Evolutionary conservation across 1,284 basidiomycete genomes (phyloP), one percentile per base, ranked within the genome.

Genomic region (Cutaneotrichosporon dermatis): DNA sequence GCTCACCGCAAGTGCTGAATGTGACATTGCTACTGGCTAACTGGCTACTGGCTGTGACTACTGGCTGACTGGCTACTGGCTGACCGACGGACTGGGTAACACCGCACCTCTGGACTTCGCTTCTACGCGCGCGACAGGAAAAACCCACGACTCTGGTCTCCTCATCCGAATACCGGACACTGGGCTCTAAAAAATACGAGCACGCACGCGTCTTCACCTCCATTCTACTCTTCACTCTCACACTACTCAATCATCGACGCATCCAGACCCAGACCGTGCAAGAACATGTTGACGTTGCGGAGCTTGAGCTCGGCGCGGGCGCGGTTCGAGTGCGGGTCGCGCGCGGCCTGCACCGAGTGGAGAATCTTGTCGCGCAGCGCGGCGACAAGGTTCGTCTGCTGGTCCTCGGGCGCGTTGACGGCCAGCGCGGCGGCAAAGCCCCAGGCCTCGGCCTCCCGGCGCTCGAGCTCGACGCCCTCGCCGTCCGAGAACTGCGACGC

Each of bases 331-430:
- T 65, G 62, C 5, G 71, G 66, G 51, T 72, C 67, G 54, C 76
- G 64, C 16, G 75, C 74, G 6, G 71, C 65, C 66, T 77, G 75
- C 11, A 79, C 76, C 10, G 77, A 75, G 61, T 79, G 75, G 45
- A 77, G 63, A 54, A 79, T 79, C 71, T 97, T 95, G 69, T 97
- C 95, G 60, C 93, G 86, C 49, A 98, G 80, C 49, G 87, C 84
- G 43, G 86, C 85, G 16, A 99, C 93, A 44, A 99, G 83, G 54
- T 86, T 80, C 65, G 91, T 88, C 74, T 85, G 84, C 73, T 98
- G 92, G 68, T 92, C 88, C 54, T 86, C 82, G 50, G 85, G 84
- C 10, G 91, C 88, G 65, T 92, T 90, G 52, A 96, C 83, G 3
- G 94, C 93, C 52, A 99, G 80, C 87, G 90, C 79, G 89, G 77